Evolutionary conservation across 129 eudicot species (phyloP).

Genomic region (Smallanthus sonchifolius): DNA sequence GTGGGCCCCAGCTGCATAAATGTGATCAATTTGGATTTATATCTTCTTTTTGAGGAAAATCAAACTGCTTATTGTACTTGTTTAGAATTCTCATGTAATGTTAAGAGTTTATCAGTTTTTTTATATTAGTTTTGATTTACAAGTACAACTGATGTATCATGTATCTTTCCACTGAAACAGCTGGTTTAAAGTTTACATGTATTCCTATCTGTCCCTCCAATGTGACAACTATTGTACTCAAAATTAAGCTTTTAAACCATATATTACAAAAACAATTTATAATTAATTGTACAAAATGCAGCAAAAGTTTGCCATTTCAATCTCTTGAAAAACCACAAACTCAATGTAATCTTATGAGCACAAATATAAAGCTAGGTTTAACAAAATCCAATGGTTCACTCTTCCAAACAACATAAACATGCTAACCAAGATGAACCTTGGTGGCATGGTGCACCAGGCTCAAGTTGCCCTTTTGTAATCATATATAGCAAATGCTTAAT

Average conservation of each 20-base stretch:
- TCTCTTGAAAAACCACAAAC: not conserved
- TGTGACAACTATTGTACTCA: not conserved
- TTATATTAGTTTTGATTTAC: not conserved
- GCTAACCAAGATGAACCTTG: constrained; percentile 3
- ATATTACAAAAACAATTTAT: not conserved
- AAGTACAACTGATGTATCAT: not conserved
- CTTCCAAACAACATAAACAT: constrained; percentile 6
- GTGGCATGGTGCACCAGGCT: not conserved
- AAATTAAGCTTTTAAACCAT: not conserved
- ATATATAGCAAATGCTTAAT: not conserved
- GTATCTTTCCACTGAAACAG: not conserved
- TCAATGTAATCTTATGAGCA: not conserved
- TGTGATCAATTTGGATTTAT: not conserved
- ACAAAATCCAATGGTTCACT: constrained; percentile 16
- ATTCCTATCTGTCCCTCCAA: not conserved
- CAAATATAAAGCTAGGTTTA: constrained; percentile 15
- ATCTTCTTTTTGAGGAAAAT: not conserved
- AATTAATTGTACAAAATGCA: not conserved
- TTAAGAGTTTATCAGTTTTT: not conserved
- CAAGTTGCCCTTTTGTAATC: not conserved
- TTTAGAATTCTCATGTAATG: not conserved
- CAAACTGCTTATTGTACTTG: not conserved
- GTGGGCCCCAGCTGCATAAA: not conserved
- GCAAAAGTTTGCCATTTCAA: not conserved
- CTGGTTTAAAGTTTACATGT: not conserved